Base-by-base conservation (phyloP, 2,329 filamentous ascomycete species). In the Thelonectria rubi region DNA sequence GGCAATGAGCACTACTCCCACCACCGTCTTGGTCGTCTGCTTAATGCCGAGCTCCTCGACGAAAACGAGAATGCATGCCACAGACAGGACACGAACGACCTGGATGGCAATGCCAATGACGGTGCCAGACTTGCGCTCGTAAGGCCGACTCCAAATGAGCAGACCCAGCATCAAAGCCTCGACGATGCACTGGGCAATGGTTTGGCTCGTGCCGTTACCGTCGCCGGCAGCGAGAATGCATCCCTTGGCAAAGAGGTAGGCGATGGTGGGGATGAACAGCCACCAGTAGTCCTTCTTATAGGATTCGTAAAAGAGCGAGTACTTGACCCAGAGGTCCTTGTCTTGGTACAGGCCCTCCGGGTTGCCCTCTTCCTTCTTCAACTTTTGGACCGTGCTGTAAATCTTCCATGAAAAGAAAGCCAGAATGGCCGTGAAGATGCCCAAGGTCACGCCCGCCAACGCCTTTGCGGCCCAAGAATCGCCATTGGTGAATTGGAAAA, bases 271-370 rank as follows among this genome's bases (percentile, higher is more conserved):
- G 14, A 98, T 85, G 74, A 99, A 98, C 21, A 97, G 79, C 94
- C 94, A 98, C 95, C 95, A 99, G 81, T 94, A 97, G 70, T 89
- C 88, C 78, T 91, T 93, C 81, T 93, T 93, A 84, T 97, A 98
- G 70, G 90, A 90, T 73, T 98, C 95, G 81, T 99, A 99, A 80
- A 99, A 98, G 64, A 97, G 84, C 72, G 92, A 95, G 84, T 99
- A 99, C 81, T 95, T 97, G 76, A 92, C 85, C 94, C 95, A 97
- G 42, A 90, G 89, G 60, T 91, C 86, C 82, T 95, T 96, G 79
- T 98, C 86, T 62, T 97, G 91, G 77, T 93, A 98, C 9, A 99
- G 84, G 12, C 82, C 86, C 15, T 84, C 82, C 0, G 85, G 78
- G 73, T 94, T 91, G 59, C 94, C 94, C 68, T 97, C 89, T 30